Percentiles rank a stretch among this genome's conserved stretches.
phyloP scores from a whole-genome alignment of 2,329 filamentous ascomycete species.

The Trichoderma simmonsii region DNA sequence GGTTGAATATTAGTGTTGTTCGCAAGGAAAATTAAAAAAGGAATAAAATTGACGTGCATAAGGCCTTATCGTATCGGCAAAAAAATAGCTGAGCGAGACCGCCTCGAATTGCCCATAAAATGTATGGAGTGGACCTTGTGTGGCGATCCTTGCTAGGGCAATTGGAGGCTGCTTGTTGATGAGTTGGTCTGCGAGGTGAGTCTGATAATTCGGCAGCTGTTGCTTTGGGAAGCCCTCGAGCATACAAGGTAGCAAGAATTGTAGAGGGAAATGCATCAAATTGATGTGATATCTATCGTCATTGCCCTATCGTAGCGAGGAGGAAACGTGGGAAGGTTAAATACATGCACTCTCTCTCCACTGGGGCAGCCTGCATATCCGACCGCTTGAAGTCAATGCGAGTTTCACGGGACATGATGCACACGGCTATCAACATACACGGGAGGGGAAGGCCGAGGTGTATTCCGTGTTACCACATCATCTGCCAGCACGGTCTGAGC shows the following conservation, averaged over 20 bases:
- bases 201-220: neutral
- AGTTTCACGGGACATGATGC: neutral
- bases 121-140: neutral
- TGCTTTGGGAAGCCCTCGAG: neutral
- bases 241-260: neutral
- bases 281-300: neutral
- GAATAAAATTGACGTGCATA: conserved; percentile 13
- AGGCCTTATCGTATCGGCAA: conserved; percentile 1
- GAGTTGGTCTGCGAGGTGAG: neutral
- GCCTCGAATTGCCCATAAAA: neutral
- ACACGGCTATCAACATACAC: neutral
- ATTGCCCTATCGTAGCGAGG: neutral
- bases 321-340: neutral
- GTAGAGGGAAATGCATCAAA: neutral
- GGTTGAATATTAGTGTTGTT: neutral
- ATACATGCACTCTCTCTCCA: neutral
- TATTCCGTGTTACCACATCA: neutral
- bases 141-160: neutral
- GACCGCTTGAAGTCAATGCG: neutral
- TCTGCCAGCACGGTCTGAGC: neutral
- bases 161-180: neutral
- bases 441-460: neutral
- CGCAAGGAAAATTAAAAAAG: neutral
- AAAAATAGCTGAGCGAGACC: neutral
- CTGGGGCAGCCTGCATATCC: neutral